Conservation (phyloP, 345 rosid genomes). For the Nephelium lappaceum region DNA sequence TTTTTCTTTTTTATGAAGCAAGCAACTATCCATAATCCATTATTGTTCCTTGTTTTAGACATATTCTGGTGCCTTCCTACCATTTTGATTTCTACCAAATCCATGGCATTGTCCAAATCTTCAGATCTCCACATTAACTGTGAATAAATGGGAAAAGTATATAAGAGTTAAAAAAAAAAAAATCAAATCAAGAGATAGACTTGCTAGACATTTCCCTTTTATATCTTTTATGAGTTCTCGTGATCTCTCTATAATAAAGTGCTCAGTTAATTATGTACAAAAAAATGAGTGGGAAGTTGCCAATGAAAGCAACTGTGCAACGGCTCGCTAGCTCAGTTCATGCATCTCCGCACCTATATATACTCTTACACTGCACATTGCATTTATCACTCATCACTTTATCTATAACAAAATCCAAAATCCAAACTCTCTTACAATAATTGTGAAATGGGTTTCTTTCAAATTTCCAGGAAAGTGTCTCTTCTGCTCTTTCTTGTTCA, state of each 20-base stretch:
- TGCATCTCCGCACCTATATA: constrained; percentile 16
- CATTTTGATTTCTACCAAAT: constrained; percentile 17
- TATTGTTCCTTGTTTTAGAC: background rate
- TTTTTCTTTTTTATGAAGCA: too few relatives aligned
- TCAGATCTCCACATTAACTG: constrained; percentile 4
- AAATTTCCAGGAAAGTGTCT: constrained; percentile 1
- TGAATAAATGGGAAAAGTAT: background rate
- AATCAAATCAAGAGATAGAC: background rate
- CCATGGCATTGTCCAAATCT: background rate
- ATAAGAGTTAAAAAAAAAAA: background rate
- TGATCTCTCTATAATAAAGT: constrained; percentile 12
- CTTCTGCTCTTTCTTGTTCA: constrained; percentile 14
- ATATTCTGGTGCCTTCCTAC: constrained; percentile 1
- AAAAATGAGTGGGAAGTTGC: constrained; percentile 9
- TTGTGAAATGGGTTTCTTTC: constrained; percentile 19
- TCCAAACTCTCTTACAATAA: background rate
- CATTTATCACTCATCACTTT: background rate
- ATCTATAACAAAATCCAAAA: background rate
- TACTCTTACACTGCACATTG: background rate
- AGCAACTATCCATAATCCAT: constrained; percentile 1
- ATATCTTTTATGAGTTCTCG: constrained; percentile 15
- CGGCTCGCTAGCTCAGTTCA: constrained; percentile 20
- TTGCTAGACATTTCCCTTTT: constrained; percentile 17
- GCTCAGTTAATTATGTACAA: background rate
- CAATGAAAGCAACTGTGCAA: constrained; percentile 24